A percentile compares a stretch with the other conserved stretches of the same genome.
phyloP scores from a whole-genome alignment of 164 flowering plant genomes.

The Buxus sempervirens region DNA sequence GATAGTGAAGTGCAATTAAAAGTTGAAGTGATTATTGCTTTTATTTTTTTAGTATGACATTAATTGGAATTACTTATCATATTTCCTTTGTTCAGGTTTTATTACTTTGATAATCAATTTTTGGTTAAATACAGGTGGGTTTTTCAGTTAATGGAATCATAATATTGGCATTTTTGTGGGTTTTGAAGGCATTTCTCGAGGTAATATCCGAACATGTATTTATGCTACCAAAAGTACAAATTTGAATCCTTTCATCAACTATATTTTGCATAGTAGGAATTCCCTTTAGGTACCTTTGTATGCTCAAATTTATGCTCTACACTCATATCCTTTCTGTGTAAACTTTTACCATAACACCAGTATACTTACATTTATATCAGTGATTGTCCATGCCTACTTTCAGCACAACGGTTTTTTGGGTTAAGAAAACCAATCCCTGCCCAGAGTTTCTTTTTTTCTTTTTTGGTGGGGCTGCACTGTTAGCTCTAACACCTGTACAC shows the following conservation, averaged over 20 bases:
- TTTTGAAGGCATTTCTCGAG: constrained; percentile 87
- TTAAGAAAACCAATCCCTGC: background rate
- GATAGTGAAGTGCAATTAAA: background rate
- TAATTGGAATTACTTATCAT: background rate
- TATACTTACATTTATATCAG: background rate
- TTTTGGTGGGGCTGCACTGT: background rate
- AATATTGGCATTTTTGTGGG: constrained; percentile 74
- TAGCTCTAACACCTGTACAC: background rate
- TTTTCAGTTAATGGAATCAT: constrained; percentile 84
- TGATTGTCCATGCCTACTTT: background rate
- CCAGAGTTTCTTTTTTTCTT: background rate
- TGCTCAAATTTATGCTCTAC: background rate
- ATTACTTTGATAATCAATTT: background rate
- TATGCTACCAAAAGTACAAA: background rate
- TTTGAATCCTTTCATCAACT: background rate
- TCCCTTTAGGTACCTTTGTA: background rate
- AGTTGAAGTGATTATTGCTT: background rate
- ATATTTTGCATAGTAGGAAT: background rate
- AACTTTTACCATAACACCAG: background rate
- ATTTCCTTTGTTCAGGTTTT: background rate
- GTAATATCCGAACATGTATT: constrained; percentile 30
- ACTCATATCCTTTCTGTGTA: background rate
- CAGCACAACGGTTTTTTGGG: background rate
- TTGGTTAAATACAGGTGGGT: constrained; percentile 43
- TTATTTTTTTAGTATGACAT: no score